Conservation (phyloP, 2,329 filamentous ascomycete genomes). For the Didymosphaeria variabile region DNA sequence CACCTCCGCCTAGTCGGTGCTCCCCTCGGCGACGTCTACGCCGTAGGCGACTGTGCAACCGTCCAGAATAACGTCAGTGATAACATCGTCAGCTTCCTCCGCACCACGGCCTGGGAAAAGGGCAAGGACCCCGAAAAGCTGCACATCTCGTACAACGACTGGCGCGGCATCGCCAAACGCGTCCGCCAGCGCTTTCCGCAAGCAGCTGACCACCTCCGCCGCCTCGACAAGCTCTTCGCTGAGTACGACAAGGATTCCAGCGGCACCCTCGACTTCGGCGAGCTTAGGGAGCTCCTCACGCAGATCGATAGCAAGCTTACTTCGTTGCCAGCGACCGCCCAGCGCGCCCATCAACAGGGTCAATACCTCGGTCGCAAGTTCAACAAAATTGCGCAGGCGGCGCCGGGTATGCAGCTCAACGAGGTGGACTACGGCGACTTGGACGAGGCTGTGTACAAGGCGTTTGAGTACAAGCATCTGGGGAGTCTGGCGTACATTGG, state of each 20-base stretch:
- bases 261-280: conserved; percentile 92
- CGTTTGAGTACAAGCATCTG: conserved; percentile 92
- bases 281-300: conserved; percentile 84
- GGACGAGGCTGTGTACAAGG: conserved; percentile 90
- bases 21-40: conserved; percentile 93
- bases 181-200: conserved; percentile 93
- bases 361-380: conserved; percentile 92
- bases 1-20: conserved; percentile 90
- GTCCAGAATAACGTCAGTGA: conserved; percentile 98
- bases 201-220: conserved; percentile 83
- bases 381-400: conserved; percentile 84
- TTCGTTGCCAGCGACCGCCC: conserved; percentile 91
- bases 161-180: conserved; percentile 82
- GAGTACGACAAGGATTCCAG: conserved; percentile 93
- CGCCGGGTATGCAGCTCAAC: conserved; percentile 79
- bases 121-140: conserved; percentile 90
- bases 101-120: conserved; percentile 88
- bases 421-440: conserved; percentile 87
- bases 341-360: conserved; percentile 95
- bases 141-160: conserved; percentile 85
- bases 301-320: conserved; percentile 97
- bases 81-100: conserved; percentile 88
- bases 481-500: conserved; percentile 94
- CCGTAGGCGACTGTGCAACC: conserved; percentile 93
- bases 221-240: conserved; percentile 89